Evolutionary conservation across 2,329 filamentous ascomycete genomes (phyloP), one percentile per base, ranked within the genome.

Genomic region (Colletotrichum truncatum): DNA sequence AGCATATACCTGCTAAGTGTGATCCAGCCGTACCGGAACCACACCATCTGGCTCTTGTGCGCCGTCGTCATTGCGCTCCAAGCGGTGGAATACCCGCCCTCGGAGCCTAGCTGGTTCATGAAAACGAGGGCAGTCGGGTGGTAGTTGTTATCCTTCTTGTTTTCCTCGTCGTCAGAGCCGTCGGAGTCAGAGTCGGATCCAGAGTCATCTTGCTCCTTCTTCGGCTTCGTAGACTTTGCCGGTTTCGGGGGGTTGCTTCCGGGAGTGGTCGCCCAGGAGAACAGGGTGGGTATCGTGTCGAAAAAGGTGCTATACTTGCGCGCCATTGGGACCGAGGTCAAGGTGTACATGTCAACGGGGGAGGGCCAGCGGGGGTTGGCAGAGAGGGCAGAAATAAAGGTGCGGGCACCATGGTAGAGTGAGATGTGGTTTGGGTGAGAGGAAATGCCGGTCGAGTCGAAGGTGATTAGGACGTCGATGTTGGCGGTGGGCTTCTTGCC

Each of bases 21-120:
- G 74, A 99, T 97, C 94, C 94, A 99, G 3, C 94, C 93, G 87
- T 94, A 98, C 7, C 96, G 88, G 75, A 98, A 99, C 96, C 96
- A 99, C 36, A 93, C 88, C 96, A 99, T 99, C 85, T 99, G 96
- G 77, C 94, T 98, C 80, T 89, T 84, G 81, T 99, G 96, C 26
- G 93, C 95, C 58, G 86, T 85, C 2, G 92, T 94, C 96, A 99
- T 99, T 30, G 96, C 94, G 58, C 82, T 85, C 81, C 94, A 91
- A 7, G 93, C 95, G 28, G 84, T 82, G 9, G 75, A 75, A 62
- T 83, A 76, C n/a, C 79, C 81, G 49, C 79, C 79, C 2, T 73
- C 86, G 68, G 90, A 83, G 68, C 91, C 88, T 14, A 93, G 82
- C 8, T 87, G 85, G 77, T 87, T 97, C 66, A 95, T 83, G 73